Percentiles rank a stretch among this genome's conserved stretches.
phyloP scores from a whole-genome alignment of 2,329 filamentous ascomycete genomes.

The Periconia sp. region DNA sequence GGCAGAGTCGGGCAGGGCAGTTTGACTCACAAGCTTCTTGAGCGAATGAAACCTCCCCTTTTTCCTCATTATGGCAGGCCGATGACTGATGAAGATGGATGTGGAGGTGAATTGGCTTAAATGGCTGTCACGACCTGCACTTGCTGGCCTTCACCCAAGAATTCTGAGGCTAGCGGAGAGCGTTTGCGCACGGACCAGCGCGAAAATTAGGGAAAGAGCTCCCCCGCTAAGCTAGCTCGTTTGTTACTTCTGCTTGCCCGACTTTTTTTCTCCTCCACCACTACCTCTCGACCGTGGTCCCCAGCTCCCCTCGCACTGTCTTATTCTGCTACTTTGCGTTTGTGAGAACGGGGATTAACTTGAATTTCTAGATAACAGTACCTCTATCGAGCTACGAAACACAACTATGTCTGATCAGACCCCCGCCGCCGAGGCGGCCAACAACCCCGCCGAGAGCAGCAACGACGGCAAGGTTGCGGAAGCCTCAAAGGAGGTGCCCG shows the following conservation, averaged over 20 bases:
- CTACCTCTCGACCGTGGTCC: background rate
- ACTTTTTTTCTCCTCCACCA: constrained; percentile 7
- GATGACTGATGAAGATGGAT: constrained; percentile 14
- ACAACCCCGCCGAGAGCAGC: constrained; percentile 21
- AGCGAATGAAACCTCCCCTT: constrained; percentile 65
- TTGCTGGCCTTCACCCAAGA: background rate
- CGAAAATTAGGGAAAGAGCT: constrained; percentile 7
- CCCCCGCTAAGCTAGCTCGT: background rate
- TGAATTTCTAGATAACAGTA: too few species aligned
- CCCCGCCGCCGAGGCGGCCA: constrained; percentile 14
- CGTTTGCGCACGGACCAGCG: background rate
- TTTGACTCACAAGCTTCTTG: constrained; percentile 62
- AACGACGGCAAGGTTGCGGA: constrained; percentile 2
- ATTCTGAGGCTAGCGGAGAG: background rate
- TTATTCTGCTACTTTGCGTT: background rate
- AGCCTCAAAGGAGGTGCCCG: background rate
- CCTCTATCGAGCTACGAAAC: background rate
- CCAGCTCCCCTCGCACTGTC: background rate
- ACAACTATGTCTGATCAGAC: constrained; percentile 26
- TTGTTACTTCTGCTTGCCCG: constrained; percentile 13
- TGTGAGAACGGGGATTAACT: too few species aligned
- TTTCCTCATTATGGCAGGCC: constrained; percentile 46
- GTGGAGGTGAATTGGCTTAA: background rate
- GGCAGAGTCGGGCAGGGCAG: background rate
- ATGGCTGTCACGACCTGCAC: background rate